Percentiles rank a stretch among this genome's conserved stretches.
phyloP scores from a whole-genome alignment of 2,329 filamentous ascomycete genomes.

The Fusarium newnesense region DNA sequence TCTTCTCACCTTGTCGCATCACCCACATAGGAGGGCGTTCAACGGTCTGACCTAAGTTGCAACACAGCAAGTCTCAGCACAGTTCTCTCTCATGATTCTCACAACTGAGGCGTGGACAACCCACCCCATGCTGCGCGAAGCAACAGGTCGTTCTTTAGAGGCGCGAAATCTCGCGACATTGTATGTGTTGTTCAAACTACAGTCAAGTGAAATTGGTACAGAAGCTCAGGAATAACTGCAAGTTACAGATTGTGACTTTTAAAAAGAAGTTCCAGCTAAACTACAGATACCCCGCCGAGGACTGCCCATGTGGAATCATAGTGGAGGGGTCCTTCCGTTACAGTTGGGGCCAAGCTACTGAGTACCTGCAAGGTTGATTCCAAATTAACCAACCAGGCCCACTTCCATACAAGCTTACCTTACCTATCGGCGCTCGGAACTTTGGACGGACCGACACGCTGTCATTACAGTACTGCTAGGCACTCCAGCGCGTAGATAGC shows the following conservation, averaged over 20 bases:
- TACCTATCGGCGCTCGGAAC: slow-evolving; percentile 19
- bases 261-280: slow-evolving; percentile 20
- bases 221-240: slow-evolving; percentile 4
- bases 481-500: slow-evolving; percentile 24
- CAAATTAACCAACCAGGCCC: slow-evolving; percentile 7
- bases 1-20: slow-evolving; percentile 90
- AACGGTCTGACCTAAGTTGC: slow-evolving; percentile 78
- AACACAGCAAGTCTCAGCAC: slow-evolving; percentile 36
- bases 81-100: slow-evolving; percentile 21
- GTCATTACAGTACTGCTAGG: slow-evolving; percentile 32
- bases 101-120: slow-evolving; percentile 37
- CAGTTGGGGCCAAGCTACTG: not conserved
- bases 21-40: slow-evolving; percentile 98
- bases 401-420: not conserved
- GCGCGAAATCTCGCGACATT: slow-evolving; percentile 80
- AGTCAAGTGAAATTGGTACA: slow-evolving; percentile 4
- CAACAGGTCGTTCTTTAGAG: slow-evolving; percentile 91
- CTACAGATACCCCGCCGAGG: slow-evolving; percentile 23
- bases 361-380: slow-evolving; percentile 10
- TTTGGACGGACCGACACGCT: slow-evolving; percentile 42
- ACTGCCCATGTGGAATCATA: slow-evolving; percentile 22
- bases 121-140: slow-evolving; percentile 89
- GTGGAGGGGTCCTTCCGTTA: slow-evolving; percentile 25
- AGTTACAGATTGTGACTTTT: slow-evolving; percentile 21
- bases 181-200: slow-evolving; percentile 38